A percentile compares a stretch with the other conserved stretches of the same genome.
These are phyloP conservation scores for Penium margaritaceum DNA, from an alignment of 139 green algal genomes.

Conservation along the genomic window DNA sequence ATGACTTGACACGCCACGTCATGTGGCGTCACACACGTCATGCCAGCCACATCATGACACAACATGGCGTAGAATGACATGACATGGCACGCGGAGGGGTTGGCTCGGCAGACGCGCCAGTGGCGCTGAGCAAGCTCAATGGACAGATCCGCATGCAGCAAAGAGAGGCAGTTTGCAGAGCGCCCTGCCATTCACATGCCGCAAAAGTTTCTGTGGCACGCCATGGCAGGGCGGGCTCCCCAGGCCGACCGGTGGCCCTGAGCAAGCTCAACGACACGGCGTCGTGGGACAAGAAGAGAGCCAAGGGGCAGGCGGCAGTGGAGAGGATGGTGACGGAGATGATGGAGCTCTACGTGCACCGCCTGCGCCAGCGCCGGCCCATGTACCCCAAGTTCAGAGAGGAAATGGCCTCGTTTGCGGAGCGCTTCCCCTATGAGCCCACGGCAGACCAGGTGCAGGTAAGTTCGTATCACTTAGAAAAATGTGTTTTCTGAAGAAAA, in stretches of 20 bases:
- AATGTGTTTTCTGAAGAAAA: too few relatives aligned
- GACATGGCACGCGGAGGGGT: too few relatives aligned
- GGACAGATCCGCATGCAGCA: too few relatives aligned
- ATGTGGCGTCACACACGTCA: too few relatives aligned
- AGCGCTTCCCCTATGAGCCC: slow-evolving; percentile 24
- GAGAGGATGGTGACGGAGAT: slow-evolving; percentile 39
- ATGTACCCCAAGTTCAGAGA: slow-evolving; percentile 11
- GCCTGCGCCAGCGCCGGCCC: slow-evolving; percentile 22
- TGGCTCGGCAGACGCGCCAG: too few relatives aligned
- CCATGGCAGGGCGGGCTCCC: background rate
- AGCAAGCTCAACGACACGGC: slow-evolving; percentile 40
- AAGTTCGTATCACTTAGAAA: too few relatives aligned
- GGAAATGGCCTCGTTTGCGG: slow-evolving; percentile 27
- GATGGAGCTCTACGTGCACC: slow-evolving; percentile 46
- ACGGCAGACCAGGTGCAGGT: slow-evolving; percentile 41
- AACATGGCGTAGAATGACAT: too few relatives aligned
- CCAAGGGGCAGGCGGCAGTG: slow-evolving; percentile 32
- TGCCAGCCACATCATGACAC: too few relatives aligned
- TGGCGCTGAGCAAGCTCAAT: too few relatives aligned
- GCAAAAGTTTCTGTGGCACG: background rate
- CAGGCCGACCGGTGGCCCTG: slow-evolving; percentile 5
- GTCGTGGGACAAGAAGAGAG: slow-evolving; percentile 32
- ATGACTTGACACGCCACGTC: too few relatives aligned
- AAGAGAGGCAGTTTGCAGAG: background rate
- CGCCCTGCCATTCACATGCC: background rate